Evolutionary conservation across 2,329 filamentous ascomycete species (phyloP), one percentile per base, ranked within the genome.

Genomic region (Peltaster fructicola): DNA sequence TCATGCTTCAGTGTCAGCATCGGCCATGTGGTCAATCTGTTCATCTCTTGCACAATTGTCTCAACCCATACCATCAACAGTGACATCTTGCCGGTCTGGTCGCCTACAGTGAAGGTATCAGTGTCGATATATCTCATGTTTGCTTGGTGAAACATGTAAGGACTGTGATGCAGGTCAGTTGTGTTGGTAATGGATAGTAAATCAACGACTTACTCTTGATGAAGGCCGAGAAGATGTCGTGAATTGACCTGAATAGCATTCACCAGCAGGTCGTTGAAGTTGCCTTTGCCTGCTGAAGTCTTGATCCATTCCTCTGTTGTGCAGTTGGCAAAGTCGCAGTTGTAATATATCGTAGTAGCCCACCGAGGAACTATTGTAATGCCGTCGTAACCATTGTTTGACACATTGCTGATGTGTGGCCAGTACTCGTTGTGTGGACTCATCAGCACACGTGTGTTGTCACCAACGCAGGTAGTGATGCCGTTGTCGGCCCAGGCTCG

Each of bases 121-220:
- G 58, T 53, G 27, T 63, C 65, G 4, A 49, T 48, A 23, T 62
- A 57, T 26, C 65, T 59, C 27, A 56, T 35, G 40, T 73, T 73
- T 30, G 65, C 65, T 48, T 73, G 67, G 44, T 73, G 68, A 53
- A 73, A 69, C 65, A 70, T 70, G 52, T 60, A 68, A 16, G 54
- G 49, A 13, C n/a, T n/a, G n/a, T n/a, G n/a, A n/a, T n/a, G n/a
- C n/a, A n/a, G n/a, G n/a, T n/a, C n/a, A n/a, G n/a, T n/a, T n/a
- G n/a, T n/a, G n/a, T n/a, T n/a, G n/a, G n/a, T n/a, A n/a, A n/a
- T n/a, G n/a, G n/a, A n/a, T n/a, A n/a, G n/a, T n/a, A n/a, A n/a
- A n/a, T n/a, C n/a, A n/a, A n/a, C n/a, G 23, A n/a, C n/a, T n/a
- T n/a, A n/a, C n/a, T 67, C 65, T 33, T 58, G 59, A 33, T 61